A percentile compares a stretch with the other conserved stretches of the same genome.
Evolutionary conservation across 768 basidiomycete genomes (phyloP).

Genomic region (Paxillus rubicundulus): DNA sequence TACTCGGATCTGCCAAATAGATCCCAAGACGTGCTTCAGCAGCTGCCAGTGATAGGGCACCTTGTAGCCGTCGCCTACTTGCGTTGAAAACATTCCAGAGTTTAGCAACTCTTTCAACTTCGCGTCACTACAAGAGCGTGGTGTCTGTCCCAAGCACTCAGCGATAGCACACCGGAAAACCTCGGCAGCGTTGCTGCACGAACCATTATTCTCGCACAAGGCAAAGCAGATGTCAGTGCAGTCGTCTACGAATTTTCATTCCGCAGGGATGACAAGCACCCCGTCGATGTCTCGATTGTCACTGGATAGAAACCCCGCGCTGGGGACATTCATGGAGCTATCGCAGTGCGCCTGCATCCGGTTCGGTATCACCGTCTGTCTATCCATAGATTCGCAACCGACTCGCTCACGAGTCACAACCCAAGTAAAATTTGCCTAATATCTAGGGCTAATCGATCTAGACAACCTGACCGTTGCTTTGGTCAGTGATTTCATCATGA

Average conservation of each 20-base stretch:
- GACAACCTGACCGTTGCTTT: constrained; percentile 43
- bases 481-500: constrained; percentile 32
- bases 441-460: constrained; percentile 36
- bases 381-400: constrained; percentile 28
- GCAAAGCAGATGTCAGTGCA: constrained; percentile 38
- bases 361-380: constrained; percentile 50
- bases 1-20: too few relatives aligned
- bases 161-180: not conserved
- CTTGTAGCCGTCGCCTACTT: constrained; percentile 45
- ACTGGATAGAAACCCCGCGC: constrained; percentile 7
- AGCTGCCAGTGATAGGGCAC: not conserved
- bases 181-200: constrained; percentile 32
- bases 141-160: constrained; percentile 47
- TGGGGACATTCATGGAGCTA: constrained; percentile 23
- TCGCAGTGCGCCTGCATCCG: constrained; percentile 43
- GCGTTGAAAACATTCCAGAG: constrained; percentile 54
- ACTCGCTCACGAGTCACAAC: constrained; percentile 40
- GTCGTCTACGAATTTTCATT: constrained; percentile 51
- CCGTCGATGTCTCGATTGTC: constrained; percentile 40
- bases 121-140: constrained; percentile 42
- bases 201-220: constrained; percentile 48
- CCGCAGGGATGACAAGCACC: constrained; percentile 28
- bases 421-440: constrained; percentile 50
- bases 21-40: too few relatives aligned
- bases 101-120: constrained; percentile 24